phyloP scores from a whole-genome alignment of 257 asterid species.

The Leptodermis oblonga region DNA sequence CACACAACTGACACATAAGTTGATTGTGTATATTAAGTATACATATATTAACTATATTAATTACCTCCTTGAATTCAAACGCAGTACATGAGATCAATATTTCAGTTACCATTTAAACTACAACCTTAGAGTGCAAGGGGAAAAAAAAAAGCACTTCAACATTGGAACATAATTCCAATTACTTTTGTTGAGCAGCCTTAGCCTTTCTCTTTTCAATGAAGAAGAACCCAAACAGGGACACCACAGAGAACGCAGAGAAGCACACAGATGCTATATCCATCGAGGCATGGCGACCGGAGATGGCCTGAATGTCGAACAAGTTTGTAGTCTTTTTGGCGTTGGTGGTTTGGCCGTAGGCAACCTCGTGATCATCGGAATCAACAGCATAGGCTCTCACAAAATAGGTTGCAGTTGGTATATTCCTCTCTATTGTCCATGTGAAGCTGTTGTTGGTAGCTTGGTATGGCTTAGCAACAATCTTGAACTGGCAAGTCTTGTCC shows the following conservation, averaged over 20 bases:
- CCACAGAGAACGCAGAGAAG: slow-evolving; percentile 63
- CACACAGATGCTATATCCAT: slow-evolving; percentile 52
- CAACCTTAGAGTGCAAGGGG: too few species aligned
- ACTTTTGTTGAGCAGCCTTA: slow-evolving; percentile 23
- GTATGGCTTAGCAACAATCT: slow-evolving; percentile 39
- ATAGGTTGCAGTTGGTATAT: slow-evolving; percentile 57
- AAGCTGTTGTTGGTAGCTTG: slow-evolving; percentile 27
- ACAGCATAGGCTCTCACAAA: slow-evolving; percentile 55
- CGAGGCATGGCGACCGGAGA: slow-evolving; percentile 54
- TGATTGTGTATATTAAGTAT: too few species aligned
- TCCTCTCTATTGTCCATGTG: slow-evolving; percentile 39
- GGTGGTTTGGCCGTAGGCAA: slow-evolving; percentile 63
- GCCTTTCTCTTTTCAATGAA: slow-evolving; percentile 52
- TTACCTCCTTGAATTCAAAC: too few species aligned
- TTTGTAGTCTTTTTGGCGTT: slow-evolving; percentile 35
- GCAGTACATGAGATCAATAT: too few species aligned
- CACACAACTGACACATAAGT: too few species aligned
- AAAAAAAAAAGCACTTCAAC: too few species aligned
- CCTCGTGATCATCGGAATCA: slow-evolving; percentile 30
- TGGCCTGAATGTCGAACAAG: slow-evolving; percentile 39
- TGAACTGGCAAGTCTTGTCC: slow-evolving; percentile 73
- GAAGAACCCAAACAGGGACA: slow-evolving; percentile 65
- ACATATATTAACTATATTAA: too few species aligned
- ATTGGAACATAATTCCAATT: neutral
- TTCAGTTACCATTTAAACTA: too few species aligned